A percentile compares a stretch with the other conserved stretches of the same genome.
phyloP scores from a whole-genome alignment of 202 grass and related monocot genomes.

The Hordeum pubiflorum region DNA sequence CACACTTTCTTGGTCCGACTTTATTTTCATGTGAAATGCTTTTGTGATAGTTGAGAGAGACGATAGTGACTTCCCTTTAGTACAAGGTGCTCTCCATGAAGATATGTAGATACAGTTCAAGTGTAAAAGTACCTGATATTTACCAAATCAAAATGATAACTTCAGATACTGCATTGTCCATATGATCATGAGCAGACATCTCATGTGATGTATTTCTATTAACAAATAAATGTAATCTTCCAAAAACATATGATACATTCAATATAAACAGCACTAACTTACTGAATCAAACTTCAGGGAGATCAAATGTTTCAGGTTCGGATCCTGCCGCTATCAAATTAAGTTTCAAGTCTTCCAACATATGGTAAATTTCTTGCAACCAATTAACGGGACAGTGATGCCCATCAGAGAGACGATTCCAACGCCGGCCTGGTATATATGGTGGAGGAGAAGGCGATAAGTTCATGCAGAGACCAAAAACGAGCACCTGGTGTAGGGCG shows the following conservation, averaged over 20 bases:
- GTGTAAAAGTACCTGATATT: not conserved
- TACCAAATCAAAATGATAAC: not conserved
- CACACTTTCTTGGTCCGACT: constrained; percentile 31
- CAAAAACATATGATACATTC: not conserved
- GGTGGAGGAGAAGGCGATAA: too few species aligned
- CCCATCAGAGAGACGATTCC: too few species aligned
- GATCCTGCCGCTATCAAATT: constrained; percentile 17
- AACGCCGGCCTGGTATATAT: too few species aligned
- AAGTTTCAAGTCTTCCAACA: constrained; percentile 26
- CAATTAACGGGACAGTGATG: too few species aligned
- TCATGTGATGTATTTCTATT: not conserved
- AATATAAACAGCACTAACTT: not conserved
- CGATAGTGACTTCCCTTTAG: not conserved
- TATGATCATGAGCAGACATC: not conserved
- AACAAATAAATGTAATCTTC: not conserved
- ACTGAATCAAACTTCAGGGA: constrained; percentile 10
- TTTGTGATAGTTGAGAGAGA: constrained; percentile 15
- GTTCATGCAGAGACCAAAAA: too few species aligned
- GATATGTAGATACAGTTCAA: constrained; percentile 6
- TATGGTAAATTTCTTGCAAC: constrained; percentile 26
- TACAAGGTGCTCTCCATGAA: not conserved
- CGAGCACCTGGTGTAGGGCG: too few species aligned
- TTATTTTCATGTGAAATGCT: constrained; percentile 17
- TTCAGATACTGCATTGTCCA: not conserved
- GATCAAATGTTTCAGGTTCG: constrained; percentile 14